phyloP scores from a whole-genome alignment of 345 rosid genomes.

The Erucastrum elatum region DNA sequence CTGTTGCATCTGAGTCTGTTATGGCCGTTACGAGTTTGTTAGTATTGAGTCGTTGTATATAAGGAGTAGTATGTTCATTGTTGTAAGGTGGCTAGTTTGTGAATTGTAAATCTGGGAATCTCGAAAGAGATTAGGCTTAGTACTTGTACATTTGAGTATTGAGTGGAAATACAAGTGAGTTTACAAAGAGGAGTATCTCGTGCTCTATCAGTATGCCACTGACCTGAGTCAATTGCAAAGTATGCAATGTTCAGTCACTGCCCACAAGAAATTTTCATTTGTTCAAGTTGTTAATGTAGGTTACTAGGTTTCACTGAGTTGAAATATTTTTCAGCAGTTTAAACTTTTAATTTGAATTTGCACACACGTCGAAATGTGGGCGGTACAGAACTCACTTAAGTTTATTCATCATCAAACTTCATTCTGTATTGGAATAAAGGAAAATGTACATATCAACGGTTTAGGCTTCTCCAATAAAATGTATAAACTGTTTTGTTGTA shows the following conservation, averaged over 20 bases:
- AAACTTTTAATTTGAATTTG: neutral
- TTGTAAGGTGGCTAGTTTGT: too few species aligned
- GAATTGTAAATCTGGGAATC: too few species aligned
- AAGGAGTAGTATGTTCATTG: too few species aligned
- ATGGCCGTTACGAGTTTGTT: too few species aligned
- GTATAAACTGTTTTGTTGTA: neutral
- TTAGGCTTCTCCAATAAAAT: neutral
- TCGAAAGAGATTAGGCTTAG: too few species aligned
- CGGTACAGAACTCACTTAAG: neutral
- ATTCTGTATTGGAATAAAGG: slow-evolving; percentile 2
- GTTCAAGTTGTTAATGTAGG: neutral
- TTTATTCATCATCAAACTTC: neutral
- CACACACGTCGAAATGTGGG: neutral
- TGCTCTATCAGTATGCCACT: neutral
- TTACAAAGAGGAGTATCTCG: too few species aligned
- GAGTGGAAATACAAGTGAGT: too few species aligned
- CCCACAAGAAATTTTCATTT: neutral
- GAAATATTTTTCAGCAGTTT: neutral
- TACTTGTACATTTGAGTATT: too few species aligned
- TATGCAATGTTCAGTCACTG: neutral
- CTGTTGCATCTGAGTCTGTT: too few species aligned
- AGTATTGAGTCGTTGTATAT: too few species aligned
- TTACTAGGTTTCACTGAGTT: neutral
- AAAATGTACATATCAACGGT: neutral
- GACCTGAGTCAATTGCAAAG: neutral